phyloP scores from a whole-genome alignment of 2,329 filamentous ascomycete species.

The Thielaviopsis euricoi region DNA sequence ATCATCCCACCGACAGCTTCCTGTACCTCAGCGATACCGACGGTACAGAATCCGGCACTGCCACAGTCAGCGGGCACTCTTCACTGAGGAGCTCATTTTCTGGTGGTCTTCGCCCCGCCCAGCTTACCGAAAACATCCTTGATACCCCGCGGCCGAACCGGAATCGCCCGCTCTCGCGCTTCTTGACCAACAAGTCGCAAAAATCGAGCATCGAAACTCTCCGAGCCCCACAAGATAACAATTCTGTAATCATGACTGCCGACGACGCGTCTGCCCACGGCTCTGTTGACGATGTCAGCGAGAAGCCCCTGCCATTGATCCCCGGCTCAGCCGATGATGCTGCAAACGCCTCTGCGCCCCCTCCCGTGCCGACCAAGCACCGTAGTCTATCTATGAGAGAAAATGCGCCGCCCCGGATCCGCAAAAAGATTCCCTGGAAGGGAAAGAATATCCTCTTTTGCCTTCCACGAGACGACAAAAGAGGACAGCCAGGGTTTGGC shows the following conservation, averaged over 20 bases:
- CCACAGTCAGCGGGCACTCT: constrained; percentile 56
- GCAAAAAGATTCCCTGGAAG: constrained; percentile 59
- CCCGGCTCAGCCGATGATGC: background rate
- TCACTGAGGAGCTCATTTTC: constrained; percentile 52
- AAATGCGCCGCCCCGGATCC: constrained; percentile 36
- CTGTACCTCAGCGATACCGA: constrained; percentile 70
- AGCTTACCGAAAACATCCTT: constrained; percentile 22
- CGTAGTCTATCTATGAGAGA: constrained; percentile 23
- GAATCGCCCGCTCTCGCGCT: constrained; percentile 8
- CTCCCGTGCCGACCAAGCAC: constrained; percentile 15
- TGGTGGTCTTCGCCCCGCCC: constrained; percentile 33
- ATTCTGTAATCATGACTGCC: constrained; percentile 7
- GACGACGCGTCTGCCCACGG: constrained; percentile 3
- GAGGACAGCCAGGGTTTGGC: constrained; percentile 38
- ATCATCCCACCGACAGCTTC: constrained; percentile 50
- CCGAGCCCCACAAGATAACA: constrained; percentile 3
- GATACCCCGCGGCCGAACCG: constrained; percentile 30
- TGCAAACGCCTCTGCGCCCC: background rate
- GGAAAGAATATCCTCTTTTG: constrained; percentile 59
- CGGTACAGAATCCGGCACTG: constrained; percentile 17
- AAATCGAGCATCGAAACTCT: constrained; percentile 42
- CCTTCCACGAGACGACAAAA: constrained; percentile 49
- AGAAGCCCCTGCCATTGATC: constrained; percentile 7
- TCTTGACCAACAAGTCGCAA: constrained; percentile 20
- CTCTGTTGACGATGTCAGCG: constrained; percentile 1